A percentile compares a stretch with the other conserved stretches of the same genome.
Conservation (phyloP, 495 filamentous ascomycete genomes). For the Penicillium goetzii region DNA sequence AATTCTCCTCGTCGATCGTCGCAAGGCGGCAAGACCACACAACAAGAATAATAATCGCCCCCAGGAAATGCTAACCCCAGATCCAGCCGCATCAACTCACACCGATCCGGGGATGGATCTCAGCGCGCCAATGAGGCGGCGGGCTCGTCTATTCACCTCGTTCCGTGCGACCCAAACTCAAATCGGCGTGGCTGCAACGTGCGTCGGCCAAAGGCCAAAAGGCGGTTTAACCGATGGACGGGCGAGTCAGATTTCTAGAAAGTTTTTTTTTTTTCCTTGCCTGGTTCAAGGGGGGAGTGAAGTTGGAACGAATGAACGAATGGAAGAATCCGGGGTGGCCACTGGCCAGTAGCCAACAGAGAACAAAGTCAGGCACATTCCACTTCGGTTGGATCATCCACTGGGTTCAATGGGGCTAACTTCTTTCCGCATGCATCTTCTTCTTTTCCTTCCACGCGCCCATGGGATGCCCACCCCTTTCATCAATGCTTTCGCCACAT, state of each 20-base stretch:
- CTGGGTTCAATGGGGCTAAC: no score
- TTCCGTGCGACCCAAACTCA: conserved; percentile 33
- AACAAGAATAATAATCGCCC: background rate
- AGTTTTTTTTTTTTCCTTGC: conserved; percentile 1
- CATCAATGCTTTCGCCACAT: background rate
- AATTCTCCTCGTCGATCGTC: conserved; percentile 14
- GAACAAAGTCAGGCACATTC: background rate
- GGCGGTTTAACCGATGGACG: conserved; percentile 14
- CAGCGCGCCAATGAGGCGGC: conserved; percentile 18
- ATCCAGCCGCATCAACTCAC: conserved; percentile 27
- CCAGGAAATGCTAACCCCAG: conserved; percentile 18
- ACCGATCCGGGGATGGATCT: conserved; percentile 18
- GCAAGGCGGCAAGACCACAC: background rate
- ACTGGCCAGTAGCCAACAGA: background rate
- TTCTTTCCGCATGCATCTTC: conserved; percentile 2
- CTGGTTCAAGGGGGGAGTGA: background rate
- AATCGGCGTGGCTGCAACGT: conserved; percentile 35
- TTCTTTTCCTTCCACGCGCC: background rate
- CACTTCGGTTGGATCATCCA: conserved; percentile 1
- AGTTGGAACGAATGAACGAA: background rate
- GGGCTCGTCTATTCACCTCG: conserved; percentile 14
- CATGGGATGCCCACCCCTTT: background rate
- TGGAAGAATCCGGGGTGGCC: conserved; percentile 1
- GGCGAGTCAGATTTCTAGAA: conserved; percentile 28
- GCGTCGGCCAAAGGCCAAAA: conserved; percentile 14